Base-by-base conservation (phyloP, 768 basidiomycete species). In the Kwoniella bestiolae region DNA sequence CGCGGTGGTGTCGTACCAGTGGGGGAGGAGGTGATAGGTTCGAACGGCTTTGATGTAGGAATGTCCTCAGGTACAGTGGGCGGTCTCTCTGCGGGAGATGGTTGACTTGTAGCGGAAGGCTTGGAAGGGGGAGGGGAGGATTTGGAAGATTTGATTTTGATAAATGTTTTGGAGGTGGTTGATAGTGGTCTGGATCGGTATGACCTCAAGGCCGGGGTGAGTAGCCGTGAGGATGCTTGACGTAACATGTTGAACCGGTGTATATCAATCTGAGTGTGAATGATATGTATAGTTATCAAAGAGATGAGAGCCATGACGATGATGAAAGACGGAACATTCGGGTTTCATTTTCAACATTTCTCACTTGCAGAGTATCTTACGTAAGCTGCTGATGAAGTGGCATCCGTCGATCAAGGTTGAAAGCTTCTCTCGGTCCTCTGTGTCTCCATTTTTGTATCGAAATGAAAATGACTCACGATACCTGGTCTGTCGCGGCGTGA, bases 71-170 rank as follows among this genome's bases (percentile, higher is more conserved):
- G 77, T 5, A 69, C 65, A 26, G 66, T 50, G 16, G 79, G 74
- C 14, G 79, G 77, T 61, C 72, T 26, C 63, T 80, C 77, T 12
- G 77, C 75, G 2, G 77, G 76, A 12, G 75, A 75, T 41, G 78
- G 74, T 5, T 60, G 29, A 5, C 58, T 23, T 23, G 23, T 12
- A n/a, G 51, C 18, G n/a, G 29, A 16, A 47, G 51, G 23, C 3
- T 35, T 52, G 12, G 35, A 62, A 25, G 44, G 28, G 23, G 26
- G 32, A 25, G 41, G 58, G 21, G 28, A 49, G 29, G 49, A 66
- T 45, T 59, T 62, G 34, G 56, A 66, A 52, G 71, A 66, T 60
- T 68, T 55, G 44, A 72, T 66, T 59, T 70, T 75, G 49, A 68
- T 65, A 29, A 56, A n/a, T 9, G 68, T 18, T 16, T 60, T 63